phyloP scores from a whole-genome alignment of 2,329 filamentous ascomycete species.

The Alternaria rosae region DNA sequence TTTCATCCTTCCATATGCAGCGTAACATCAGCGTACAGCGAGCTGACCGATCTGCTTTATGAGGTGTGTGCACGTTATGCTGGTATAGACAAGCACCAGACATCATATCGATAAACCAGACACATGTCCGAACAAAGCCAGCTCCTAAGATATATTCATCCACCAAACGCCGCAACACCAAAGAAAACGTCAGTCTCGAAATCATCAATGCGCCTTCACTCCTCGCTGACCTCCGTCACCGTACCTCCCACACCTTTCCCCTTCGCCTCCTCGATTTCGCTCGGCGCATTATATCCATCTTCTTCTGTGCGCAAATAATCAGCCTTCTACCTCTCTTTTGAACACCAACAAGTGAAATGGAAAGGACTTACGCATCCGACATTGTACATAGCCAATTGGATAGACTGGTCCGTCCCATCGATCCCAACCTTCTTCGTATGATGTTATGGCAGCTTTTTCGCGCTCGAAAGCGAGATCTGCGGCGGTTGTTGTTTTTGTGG shows the following conservation, averaged over 20 bases:
- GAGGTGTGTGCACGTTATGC: background rate
- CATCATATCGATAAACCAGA: background rate
- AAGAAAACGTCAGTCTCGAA: background rate
- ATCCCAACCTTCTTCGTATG: constrained; percentile 40
- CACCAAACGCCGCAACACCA: background rate
- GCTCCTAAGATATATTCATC: background rate
- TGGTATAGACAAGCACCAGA: accelerated
- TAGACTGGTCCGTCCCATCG: constrained; percentile 35
- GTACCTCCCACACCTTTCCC: background rate
- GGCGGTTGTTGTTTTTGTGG: background rate
- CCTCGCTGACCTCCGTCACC: background rate
- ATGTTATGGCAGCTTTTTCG: constrained; percentile 30
- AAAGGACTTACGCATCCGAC: constrained; percentile 26
- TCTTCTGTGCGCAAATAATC: background rate
- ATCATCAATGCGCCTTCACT: background rate
- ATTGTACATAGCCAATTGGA: constrained; percentile 34
- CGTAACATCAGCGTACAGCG: background rate
- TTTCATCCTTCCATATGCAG: background rate
- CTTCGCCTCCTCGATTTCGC: background rate
- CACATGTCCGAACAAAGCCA: background rate
- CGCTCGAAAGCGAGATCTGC: constrained; percentile 31
- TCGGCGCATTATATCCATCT: constrained; percentile 1
- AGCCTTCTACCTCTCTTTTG: background rate
- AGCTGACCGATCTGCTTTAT: background rate
- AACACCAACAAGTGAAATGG: background rate